A percentile compares a stretch with the other conserved stretches of the same genome.
Evolutionary conservation across 2,329 filamentous ascomycete species (phyloP).

Genomic region (Aspergillus ochraceoroseus): DNA sequence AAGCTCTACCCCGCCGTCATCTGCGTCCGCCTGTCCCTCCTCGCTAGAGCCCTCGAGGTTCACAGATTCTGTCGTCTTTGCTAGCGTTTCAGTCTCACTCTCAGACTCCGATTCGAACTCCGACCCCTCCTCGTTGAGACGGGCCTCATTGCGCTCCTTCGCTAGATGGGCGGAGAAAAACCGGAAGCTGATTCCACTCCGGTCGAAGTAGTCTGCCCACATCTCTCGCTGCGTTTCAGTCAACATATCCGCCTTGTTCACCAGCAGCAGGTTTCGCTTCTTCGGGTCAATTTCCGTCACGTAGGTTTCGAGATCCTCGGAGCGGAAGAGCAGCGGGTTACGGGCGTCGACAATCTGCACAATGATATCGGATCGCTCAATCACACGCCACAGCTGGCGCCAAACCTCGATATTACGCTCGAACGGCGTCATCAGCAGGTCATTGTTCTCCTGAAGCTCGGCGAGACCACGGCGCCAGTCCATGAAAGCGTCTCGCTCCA

Average conservation of each 20-base stretch:
- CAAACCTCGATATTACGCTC: conserved; percentile 96
- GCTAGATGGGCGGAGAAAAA: conserved; percentile 95
- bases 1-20: conserved; percentile 24
- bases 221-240: conserved; percentile 71
- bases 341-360: conserved; percentile 98
- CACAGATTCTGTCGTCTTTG: conserved; percentile 14
- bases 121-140: conserved; percentile 52
- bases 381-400: conserved; percentile 96
- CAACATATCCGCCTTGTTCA: conserved; percentile 99
- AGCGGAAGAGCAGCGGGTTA: conserved; percentile 89
- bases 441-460: conserved; percentile 87
- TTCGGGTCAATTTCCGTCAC: conserved; percentile 85
- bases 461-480: conserved; percentile 87
- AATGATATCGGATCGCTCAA: conserved; percentile 89
- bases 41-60: conserved; percentile 23
- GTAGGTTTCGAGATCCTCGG: conserved; percentile 86
- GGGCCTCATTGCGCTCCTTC: conserved; percentile 78
- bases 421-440: conserved; percentile 94
- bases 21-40: conserved; percentile 33
- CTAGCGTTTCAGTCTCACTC: conserved; percentile 35
- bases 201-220: conserved; percentile 84
- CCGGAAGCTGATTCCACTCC: conserved; percentile 77
- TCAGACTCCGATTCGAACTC: no score
- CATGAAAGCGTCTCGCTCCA: conserved; percentile 75
- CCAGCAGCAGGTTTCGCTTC: conserved; percentile 86